Percentiles rank a stretch among this genome's conserved stretches.
phyloP scores from a whole-genome alignment of 116 monocot genomes.

The Papilionanthe hybrid region DNA sequence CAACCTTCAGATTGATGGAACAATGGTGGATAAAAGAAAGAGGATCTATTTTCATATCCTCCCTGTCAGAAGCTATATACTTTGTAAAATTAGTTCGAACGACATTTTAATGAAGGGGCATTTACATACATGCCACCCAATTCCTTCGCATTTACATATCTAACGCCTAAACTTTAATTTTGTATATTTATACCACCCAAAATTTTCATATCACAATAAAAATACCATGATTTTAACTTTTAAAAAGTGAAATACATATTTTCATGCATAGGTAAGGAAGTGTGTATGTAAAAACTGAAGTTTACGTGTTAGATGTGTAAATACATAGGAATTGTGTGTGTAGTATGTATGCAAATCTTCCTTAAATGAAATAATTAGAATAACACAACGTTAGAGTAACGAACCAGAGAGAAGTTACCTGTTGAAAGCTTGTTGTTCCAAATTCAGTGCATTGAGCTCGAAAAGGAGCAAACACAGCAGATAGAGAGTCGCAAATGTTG shows the following conservation, averaged over 20 bases:
- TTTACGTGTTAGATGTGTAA: too few species aligned
- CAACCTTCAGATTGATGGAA: slow-evolving; percentile 40
- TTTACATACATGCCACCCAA: too few species aligned
- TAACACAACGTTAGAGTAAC: neutral
- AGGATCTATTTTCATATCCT: slow-evolving; percentile 7
- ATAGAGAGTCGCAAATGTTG: slow-evolving; percentile 51
- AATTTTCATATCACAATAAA: too few species aligned
- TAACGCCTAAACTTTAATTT: too few species aligned
- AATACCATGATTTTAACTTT: too few species aligned
- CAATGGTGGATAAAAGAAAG: slow-evolving; percentile 38
- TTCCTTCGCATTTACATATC: too few species aligned
- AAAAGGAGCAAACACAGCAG: slow-evolving; percentile 46
- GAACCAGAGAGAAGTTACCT: slow-evolving; percentile 32
- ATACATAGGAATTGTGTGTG: too few species aligned
- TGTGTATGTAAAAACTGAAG: too few species aligned
- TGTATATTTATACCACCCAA: too few species aligned
- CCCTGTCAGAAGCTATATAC: slow-evolving; percentile 35
- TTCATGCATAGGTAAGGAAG: too few species aligned
- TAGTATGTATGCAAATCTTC: too few species aligned
- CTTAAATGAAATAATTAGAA: neutral
- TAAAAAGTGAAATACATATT: too few species aligned
- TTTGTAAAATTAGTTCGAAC: slow-evolving; percentile 11
- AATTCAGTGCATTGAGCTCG: slow-evolving; percentile 75
- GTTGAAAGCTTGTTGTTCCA: slow-evolving; percentile 16
- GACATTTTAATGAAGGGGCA: neutral